Evolutionary conservation across 306 rosid genomes (phyloP).

Genomic region (Corylus heterophylla): DNA sequence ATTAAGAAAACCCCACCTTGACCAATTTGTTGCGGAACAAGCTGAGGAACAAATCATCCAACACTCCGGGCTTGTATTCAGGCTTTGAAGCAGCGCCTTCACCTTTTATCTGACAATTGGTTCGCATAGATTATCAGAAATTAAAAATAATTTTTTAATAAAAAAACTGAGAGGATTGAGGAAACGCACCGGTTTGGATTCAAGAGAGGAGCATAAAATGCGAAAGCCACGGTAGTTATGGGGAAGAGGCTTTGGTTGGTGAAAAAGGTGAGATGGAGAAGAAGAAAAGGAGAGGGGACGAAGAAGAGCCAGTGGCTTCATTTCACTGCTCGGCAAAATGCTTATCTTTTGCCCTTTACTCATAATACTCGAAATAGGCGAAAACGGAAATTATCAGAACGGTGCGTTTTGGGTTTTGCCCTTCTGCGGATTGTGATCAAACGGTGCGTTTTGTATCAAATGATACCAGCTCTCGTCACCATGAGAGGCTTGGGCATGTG

Average conservation of each 20-base stretch:
- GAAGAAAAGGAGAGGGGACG: slow-evolving; percentile 28
- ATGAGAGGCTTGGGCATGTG: too few species aligned
- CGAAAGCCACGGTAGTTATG: slow-evolving; percentile 29
- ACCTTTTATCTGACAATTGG: slow-evolving; percentile 38
- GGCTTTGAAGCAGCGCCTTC: slow-evolving; percentile 31
- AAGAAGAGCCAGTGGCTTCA: slow-evolving; percentile 54
- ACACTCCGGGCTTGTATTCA: slow-evolving; percentile 54
- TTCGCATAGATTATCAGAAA: neutral
- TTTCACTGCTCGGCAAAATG: slow-evolving; percentile 5
- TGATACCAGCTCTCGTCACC: too few species aligned
- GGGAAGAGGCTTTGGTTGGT: slow-evolving; percentile 24
- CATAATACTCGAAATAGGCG: too few species aligned
- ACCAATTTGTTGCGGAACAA: slow-evolving; percentile 83
- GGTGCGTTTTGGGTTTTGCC: too few species aligned
- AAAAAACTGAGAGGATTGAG: neutral
- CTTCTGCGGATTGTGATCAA: too few species aligned
- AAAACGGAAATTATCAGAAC: too few species aligned
- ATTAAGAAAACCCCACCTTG: slow-evolving; percentile 37
- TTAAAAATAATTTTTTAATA: neutral
- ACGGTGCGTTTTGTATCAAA: too few species aligned
- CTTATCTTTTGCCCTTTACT: neutral
- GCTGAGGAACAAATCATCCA: slow-evolving; percentile 73
- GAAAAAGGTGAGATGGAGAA: neutral
- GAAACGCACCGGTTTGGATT: slow-evolving; percentile 43
- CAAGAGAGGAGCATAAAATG: slow-evolving; percentile 44